phyloP scores from a whole-genome alignment of 2,329 filamentous ascomycete genomes.

The Colletotrichum shisoi region DNA sequence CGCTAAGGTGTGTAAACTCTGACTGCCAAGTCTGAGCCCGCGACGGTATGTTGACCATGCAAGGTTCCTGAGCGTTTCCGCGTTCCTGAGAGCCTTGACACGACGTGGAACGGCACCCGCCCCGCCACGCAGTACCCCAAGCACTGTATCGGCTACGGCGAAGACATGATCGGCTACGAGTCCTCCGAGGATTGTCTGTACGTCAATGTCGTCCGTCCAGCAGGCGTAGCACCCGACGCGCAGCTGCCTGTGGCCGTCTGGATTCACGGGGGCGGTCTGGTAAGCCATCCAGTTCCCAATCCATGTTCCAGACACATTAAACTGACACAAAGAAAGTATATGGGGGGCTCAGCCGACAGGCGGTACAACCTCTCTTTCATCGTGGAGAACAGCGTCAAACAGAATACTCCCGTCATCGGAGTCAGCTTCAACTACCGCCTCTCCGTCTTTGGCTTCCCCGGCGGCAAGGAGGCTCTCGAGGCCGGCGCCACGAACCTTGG shows the following conservation, averaged over 20 bases:
- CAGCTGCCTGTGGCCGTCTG: slow-evolving; percentile 65
- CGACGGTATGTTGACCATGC: neutral
- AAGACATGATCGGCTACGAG: slow-evolving; percentile 41
- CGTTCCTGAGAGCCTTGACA: slow-evolving; percentile 57
- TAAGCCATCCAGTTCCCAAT: neutral
- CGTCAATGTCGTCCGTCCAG: slow-evolving; percentile 67
- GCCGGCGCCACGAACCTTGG: slow-evolving; percentile 60
- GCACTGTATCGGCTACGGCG: slow-evolving; percentile 61
- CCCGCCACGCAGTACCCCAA: slow-evolving; percentile 56
- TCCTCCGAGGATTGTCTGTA: slow-evolving; percentile 66
- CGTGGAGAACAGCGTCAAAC: slow-evolving; percentile 56
- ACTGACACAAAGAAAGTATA: slow-evolving; percentile 31
- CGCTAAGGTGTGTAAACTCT: slow-evolving; percentile 46
- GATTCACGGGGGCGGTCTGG: slow-evolving; percentile 59
- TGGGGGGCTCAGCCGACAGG: slow-evolving; percentile 50
- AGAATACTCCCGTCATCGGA: slow-evolving; percentile 58
- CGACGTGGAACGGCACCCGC: slow-evolving; percentile 52
- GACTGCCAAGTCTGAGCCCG: neutral
- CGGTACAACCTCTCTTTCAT: slow-evolving; percentile 70
- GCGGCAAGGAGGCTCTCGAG: slow-evolving; percentile 50
- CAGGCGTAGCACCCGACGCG: slow-evolving; percentile 51
- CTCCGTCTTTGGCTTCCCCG: slow-evolving; percentile 58
- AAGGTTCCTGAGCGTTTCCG: slow-evolving; percentile 59
- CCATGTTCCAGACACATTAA: neutral
- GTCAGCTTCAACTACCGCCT: slow-evolving; percentile 61